Percentiles rank a stretch among this genome's conserved stretches.
Conservation (phyloP, 768 basidiomycete species). For the Lactarius quietus region DNA sequence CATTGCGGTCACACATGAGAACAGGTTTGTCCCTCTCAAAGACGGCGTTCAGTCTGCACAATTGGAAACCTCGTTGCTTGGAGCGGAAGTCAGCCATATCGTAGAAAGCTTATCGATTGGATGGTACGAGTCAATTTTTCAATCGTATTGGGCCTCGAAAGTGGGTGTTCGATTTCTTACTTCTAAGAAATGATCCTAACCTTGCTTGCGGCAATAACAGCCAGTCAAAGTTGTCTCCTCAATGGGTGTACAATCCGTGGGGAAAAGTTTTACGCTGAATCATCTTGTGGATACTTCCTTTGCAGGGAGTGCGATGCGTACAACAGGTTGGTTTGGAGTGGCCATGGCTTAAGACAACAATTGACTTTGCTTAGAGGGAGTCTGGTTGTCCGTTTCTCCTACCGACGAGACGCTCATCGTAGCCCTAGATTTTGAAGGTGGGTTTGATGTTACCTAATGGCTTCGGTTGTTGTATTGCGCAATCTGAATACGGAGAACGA, state of each 20-base stretch:
- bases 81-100: conserved; percentile 55
- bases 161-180: conserved; percentile 27
- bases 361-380: conserved; percentile 42
- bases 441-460: background rate
- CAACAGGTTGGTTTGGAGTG: conserved; percentile 38
- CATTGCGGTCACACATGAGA: conserved; percentile 55
- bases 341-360: background rate
- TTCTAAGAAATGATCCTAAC: background rate
- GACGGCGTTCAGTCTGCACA: conserved; percentile 51
- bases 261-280: conserved; percentile 56
- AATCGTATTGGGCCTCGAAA: conserved; percentile 59
- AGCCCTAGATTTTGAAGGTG: conserved; percentile 63
- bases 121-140: conserved; percentile 64
- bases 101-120: conserved; percentile 55
- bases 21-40: conserved; percentile 60
- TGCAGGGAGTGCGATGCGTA: conserved; percentile 62
- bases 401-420: conserved; percentile 53
- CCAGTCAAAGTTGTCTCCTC: conserved; percentile 64
- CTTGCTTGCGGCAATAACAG: conserved; percentile 30
- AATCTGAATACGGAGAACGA: background rate
- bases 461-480: background rate
- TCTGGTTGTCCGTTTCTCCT: conserved; percentile 67
- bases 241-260: conserved; percentile 67
- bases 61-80: conserved; percentile 51
- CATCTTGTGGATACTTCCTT: conserved; percentile 64